These are phyloP conservation scores for Moniliophthora roreri DNA, from an alignment of 1,284 basidiomycete genomes.

Conservation along the genomic window DNA sequence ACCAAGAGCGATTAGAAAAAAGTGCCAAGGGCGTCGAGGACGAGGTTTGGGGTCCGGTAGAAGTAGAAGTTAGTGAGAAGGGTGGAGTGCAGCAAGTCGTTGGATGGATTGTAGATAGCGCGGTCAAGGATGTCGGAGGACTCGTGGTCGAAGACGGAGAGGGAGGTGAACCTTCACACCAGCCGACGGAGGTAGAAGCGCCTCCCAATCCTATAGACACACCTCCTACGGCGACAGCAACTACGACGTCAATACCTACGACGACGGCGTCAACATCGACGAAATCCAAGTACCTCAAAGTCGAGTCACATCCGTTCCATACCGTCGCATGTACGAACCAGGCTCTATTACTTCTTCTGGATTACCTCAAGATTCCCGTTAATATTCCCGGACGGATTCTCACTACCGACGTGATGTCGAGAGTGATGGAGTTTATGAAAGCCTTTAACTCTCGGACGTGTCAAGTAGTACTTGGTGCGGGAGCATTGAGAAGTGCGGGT, in stretches of 20 bases:
- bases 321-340: constrained; percentile 86
- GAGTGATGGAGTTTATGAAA: constrained; percentile 94
- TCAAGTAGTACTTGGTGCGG: constrained; percentile 96
- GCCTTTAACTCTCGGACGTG: constrained; percentile 98
- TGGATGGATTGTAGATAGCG: constrained; percentile 77
- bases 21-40: constrained; percentile 92
- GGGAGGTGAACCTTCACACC: neutral
- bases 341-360: constrained; percentile 74
- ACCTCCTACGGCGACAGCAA: constrained; percentile 21
- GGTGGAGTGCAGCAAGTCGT: constrained; percentile 67
- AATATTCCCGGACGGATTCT: constrained; percentile 74
- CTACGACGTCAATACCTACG: constrained; percentile 22
- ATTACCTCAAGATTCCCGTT: constrained; percentile 88
- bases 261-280: constrained; percentile 27
- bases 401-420: constrained; percentile 92
- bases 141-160: constrained; percentile 29
- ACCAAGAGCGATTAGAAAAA: constrained; percentile 78
- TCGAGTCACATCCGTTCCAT: constrained; percentile 85
- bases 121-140: constrained; percentile 79
- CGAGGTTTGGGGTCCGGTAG: constrained; percentile 84
- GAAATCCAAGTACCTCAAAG: constrained; percentile 70
- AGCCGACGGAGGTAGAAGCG: no score
- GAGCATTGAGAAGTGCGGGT: constrained; percentile 96
- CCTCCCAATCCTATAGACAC: constrained; percentile 14
- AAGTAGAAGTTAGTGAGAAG: constrained; percentile 71